phyloP scores from a whole-genome alignment of 2,329 filamentous ascomycete genomes.

The Fusarium sp. region DNA sequence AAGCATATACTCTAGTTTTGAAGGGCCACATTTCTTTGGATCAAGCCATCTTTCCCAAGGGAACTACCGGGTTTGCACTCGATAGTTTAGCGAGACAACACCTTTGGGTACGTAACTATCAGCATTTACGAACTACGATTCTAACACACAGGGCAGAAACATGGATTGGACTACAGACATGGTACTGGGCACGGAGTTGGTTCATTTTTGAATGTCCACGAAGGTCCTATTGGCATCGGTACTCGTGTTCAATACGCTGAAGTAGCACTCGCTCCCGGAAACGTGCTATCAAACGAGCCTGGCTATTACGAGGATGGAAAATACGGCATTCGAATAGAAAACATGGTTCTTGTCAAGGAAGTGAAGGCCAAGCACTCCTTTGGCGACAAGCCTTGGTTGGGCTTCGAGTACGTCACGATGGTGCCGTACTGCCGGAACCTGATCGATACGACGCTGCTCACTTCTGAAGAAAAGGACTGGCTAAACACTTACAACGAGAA shows the following conservation, averaged over 20 bases:
- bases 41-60: conserved; percentile 89
- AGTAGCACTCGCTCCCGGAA: conserved; percentile 88
- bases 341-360: conserved; percentile 91
- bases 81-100: conserved; percentile 91
- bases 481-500: conserved; percentile 87
- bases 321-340: conserved; percentile 97
- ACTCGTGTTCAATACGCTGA: conserved; percentile 93
- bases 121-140: background rate
- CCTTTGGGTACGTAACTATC: conserved; percentile 76
- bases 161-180: conserved; percentile 94
- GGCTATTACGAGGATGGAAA: conserved; percentile 97
- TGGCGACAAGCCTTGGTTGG: conserved; percentile 92
- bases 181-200: conserved; percentile 97
- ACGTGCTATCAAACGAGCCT: conserved; percentile 95
- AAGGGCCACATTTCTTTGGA: conserved; percentile 95
- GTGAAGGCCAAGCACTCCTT: conserved; percentile 89
- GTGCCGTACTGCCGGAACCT: conserved; percentile 92
- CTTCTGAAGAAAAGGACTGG: conserved; percentile 82
- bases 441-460: conserved; percentile 81
- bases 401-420: conserved; percentile 98
- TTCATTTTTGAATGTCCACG: conserved; percentile 95
- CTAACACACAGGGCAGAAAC: conserved; percentile 50
- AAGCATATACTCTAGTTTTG: conserved; percentile 92
- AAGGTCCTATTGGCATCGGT: conserved; percentile 96
- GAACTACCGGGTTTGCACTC: conserved; percentile 92